phyloP scores from a whole-genome alignment of 768 basidiomycete species.

The Suillus paluster region DNA sequence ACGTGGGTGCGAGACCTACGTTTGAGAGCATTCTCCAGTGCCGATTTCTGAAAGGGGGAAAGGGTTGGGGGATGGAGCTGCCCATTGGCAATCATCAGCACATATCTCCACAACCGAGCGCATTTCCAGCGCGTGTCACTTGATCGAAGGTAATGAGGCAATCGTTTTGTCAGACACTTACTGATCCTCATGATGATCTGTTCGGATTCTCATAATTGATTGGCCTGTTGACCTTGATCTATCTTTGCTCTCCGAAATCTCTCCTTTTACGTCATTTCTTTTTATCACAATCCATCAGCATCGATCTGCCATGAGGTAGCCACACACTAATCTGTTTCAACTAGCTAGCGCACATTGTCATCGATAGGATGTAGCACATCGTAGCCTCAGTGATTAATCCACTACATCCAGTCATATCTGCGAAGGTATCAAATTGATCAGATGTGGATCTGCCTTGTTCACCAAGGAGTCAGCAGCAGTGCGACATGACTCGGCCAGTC shows the following conservation, averaged over 20 bases:
- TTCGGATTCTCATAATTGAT: constrained; percentile 2
- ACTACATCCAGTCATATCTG: background rate
- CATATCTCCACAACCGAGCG: constrained; percentile 32
- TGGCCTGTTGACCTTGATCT: constrained; percentile 10
- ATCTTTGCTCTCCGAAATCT: constrained; percentile 10
- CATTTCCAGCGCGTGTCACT: constrained; percentile 33
- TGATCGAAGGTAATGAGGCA: constrained; percentile 25
- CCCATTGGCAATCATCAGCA: constrained; percentile 33
- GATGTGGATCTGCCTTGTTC: background rate
- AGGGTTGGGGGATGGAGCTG: constrained; percentile 66
- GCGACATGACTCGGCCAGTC: constrained; percentile 20
- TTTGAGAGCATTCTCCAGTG: constrained; percentile 83
- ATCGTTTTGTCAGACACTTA: constrained; percentile 1
- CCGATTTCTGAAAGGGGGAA: constrained; percentile 77
- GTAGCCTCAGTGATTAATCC: background rate
- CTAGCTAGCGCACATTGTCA: constrained; percentile 12
- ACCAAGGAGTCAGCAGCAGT: constrained; percentile 13
- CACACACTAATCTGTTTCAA: constrained; percentile 13
- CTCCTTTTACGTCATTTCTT: constrained; percentile 13
- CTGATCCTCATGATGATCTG: constrained; percentile 11
- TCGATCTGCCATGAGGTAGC: constrained; percentile 13
- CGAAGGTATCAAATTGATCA: constrained; percentile 1
- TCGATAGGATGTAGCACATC: constrained; percentile 11
- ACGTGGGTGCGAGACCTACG: constrained; percentile 76
- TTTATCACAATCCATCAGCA: constrained; percentile 17